Base-by-base conservation (phyloP, 83 land plant genomes). In the Thuja plicata region DNA sequence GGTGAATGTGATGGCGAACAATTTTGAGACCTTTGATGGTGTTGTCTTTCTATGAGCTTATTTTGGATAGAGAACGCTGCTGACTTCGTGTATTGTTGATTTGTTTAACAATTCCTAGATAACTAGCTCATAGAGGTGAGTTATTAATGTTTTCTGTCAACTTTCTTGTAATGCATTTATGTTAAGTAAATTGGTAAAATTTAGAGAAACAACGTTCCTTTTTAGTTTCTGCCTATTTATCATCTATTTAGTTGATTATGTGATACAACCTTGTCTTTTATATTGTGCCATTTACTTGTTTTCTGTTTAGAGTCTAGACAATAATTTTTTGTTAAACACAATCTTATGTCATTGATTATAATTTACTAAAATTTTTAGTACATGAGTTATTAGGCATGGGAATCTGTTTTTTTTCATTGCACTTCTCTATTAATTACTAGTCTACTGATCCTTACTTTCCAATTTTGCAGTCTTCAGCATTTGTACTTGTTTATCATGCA, bases 391-490 rank as follows among this genome's bases (percentile, higher is more conserved):
- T 83, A 83, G 30, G 34, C 35, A 30, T 30, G 43, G 35, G 55
- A 46, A 83, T 12, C 30, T 0, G 12, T 27, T 83, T 11, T 46
- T 46, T 11, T 83, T 1, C 30, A 46, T n/a, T 83, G 55, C 41
- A 41, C 40, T 45, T 83, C 57, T 48, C 32, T 45, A 10, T 12
- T 34, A 83, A 8, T 43, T 24, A 30, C 6, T 21, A n/a, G 37
- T 46, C 32, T 83, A 48, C 30, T 43, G 55, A 83, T 83, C 57
- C 37, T 5, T 76, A n/a, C n/a, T 83, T 11, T 83, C 37, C 13
- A 35, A 46, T 83, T 83, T 45, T 83, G 85, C n/a, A 24, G 85
- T n/a, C 35, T 48, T 83, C 85, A 30, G 60, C 57, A 32, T 84
- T 84, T 46, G 30, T 6, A 50, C 60, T 50, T 84, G 52, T 50